A percentile compares a stretch with the other conserved stretches of the same genome.
These are phyloP conservation scores for Albophoma yamanashiensis DNA, from an alignment of 2,329 filamentous ascomycete species.

Conservation along the genomic window DNA sequence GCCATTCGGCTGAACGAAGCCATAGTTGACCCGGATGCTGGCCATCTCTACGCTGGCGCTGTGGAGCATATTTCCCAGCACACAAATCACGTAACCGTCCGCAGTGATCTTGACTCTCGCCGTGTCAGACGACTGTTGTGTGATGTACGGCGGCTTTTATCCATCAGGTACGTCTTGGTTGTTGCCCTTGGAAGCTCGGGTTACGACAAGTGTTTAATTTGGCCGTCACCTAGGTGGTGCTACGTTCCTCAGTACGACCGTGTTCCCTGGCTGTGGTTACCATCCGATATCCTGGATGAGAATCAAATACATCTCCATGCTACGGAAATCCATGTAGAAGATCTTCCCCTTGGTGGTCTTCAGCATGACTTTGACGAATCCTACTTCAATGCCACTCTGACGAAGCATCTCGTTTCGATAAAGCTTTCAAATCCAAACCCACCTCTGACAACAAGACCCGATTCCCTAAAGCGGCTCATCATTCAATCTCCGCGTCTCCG, in stretches of 20 bases:
- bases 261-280: slow-evolving; percentile 21
- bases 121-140: slow-evolving; percentile 24
- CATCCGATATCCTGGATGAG: slow-evolving; percentile 25
- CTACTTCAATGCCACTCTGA: slow-evolving; percentile 27
- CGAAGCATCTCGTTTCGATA: slow-evolving; percentile 26
- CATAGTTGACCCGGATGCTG: slow-evolving; percentile 24
- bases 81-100: slow-evolving; percentile 29
- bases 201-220: background rate
- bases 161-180: slow-evolving; percentile 23
- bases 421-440: slow-evolving; percentile 27
- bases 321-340: slow-evolving; percentile 27
- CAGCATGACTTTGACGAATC: slow-evolving; percentile 20
- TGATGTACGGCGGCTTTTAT: slow-evolving; percentile 23
- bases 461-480: slow-evolving; percentile 31
- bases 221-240: slow-evolving; percentile 21
- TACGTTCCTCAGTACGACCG: slow-evolving; percentile 19
- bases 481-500: slow-evolving; percentile 22
- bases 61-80: slow-evolving; percentile 24
- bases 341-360: slow-evolving; percentile 28
- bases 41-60: slow-evolving; percentile 18
- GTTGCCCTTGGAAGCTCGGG: background rate
- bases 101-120: slow-evolving; percentile 26
- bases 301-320: slow-evolving; percentile 15
- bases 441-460: slow-evolving; percentile 28
- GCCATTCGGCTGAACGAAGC: slow-evolving; percentile 24